Evolutionary conservation across 2,329 filamentous ascomycete genomes (phyloP).

Genomic region (Epichloe gansuensis): DNA sequence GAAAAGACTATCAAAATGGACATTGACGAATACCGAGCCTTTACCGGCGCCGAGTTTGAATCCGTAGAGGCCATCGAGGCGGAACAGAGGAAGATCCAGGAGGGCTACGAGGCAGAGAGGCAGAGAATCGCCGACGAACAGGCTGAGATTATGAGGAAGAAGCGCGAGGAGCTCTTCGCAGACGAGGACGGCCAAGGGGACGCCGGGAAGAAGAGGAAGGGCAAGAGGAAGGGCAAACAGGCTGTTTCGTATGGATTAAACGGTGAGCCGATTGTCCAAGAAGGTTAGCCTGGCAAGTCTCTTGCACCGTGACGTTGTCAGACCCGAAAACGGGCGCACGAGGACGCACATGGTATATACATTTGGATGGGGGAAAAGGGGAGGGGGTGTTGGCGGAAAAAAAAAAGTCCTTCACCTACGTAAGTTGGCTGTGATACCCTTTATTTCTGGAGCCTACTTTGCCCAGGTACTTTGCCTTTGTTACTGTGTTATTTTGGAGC

Average conservation of each 20-base stretch:
- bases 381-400: no score
- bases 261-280: conserved; percentile 22
- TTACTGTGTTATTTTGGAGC: no score
- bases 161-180: conserved; percentile 36
- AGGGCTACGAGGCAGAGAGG: conserved; percentile 32
- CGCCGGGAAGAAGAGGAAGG: conserved; percentile 20
- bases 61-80: conserved; percentile 43
- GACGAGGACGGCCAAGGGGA: conserved; percentile 26
- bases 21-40: conserved; percentile 47
- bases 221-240: conserved; percentile 20
- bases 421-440: no score
- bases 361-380: no score
- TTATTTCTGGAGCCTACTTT: no score
- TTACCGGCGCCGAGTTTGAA: conserved; percentile 41
- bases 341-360: background rate
- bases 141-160: conserved; percentile 34
- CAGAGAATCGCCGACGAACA: conserved; percentile 32
- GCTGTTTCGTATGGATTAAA: conserved; percentile 24
- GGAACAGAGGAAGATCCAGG: conserved; percentile 36
- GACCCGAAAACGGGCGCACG: no score
- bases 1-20: conserved; percentile 46
- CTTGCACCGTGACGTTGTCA: no score
- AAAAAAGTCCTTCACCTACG: no score
- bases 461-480: no score
- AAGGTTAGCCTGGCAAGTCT: conserved; percentile 8